A percentile compares a stretch with the other conserved stretches of the same genome.
phyloP scores from a whole-genome alignment of 2,329 filamentous ascomycete genomes.

The Hypoxylon sp. region DNA sequence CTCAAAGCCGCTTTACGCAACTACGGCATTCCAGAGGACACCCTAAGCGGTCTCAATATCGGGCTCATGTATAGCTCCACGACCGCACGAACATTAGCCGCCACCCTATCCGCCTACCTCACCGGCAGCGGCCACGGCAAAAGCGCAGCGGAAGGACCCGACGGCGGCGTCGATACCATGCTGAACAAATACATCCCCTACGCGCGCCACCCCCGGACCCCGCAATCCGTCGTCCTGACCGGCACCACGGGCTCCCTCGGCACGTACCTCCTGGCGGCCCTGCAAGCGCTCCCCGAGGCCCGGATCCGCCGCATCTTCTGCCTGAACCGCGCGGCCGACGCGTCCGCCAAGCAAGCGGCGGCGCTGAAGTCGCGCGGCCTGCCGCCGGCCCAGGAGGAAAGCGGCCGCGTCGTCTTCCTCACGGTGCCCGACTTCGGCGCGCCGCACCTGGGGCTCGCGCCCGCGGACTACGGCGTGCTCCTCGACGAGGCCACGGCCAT shows the following conservation, averaged over 20 bases:
- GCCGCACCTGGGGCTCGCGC: slow-evolving; percentile 42
- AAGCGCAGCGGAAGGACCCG: background rate
- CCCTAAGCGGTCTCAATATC: slow-evolving; percentile 30
- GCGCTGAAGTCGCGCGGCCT: slow-evolving; percentile 36
- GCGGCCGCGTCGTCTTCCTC: slow-evolving; percentile 45
- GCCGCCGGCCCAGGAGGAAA: slow-evolving; percentile 27
- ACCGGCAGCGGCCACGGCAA: slow-evolving; percentile 3
- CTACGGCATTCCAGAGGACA: slow-evolving; percentile 33
- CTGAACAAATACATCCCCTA: slow-evolving; percentile 31
- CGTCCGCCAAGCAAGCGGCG: slow-evolving; percentile 27
- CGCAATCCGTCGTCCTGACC: slow-evolving; percentile 35
- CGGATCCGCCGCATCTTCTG: slow-evolving; percentile 38
- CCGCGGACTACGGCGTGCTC: slow-evolving; percentile 39
- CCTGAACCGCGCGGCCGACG: slow-evolving; percentile 39
- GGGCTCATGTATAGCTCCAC: slow-evolving; percentile 38
- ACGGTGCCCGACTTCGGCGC: slow-evolving; percentile 38
- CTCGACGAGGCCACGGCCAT: slow-evolving; percentile 42
- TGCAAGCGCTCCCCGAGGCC: slow-evolving; percentile 27
- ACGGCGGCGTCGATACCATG: slow-evolving; percentile 38
- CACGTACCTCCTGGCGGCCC: slow-evolving; percentile 37
- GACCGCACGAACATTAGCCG: slow-evolving; percentile 25
- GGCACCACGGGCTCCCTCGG: slow-evolving; percentile 40
- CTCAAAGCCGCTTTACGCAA: slow-evolving; percentile 48
- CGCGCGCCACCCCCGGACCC: slow-evolving; percentile 4
- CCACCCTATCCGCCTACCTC: slow-evolving; percentile 31